Base-by-base conservation (phyloP, 2,329 filamentous ascomycete species). In the Exutisphaerella laricina region DNA sequence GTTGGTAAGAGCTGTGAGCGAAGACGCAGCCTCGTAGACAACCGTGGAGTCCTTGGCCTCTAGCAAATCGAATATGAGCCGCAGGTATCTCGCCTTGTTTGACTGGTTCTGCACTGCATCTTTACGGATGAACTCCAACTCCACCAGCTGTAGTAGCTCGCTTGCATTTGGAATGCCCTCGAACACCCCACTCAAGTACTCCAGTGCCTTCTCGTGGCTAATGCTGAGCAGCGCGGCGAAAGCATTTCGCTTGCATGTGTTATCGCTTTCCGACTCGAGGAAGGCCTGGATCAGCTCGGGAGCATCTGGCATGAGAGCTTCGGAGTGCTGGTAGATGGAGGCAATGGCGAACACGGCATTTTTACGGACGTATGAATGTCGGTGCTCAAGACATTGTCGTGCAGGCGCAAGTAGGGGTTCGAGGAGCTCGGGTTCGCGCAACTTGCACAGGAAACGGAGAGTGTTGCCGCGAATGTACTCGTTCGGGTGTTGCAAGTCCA, bases 391-490 rank as follows among this genome's bases (percentile, higher is more conserved):
- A 66, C 92, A 98, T 48, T 82, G 82, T 58, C 92, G 83, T 35
- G 89, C 88, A 12, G 92, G 94, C 29, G 90, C 94, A 31, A 98
- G 80, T 42, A 97, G 80, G 37, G 92, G 92, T 68, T 98, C 92
- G 56, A 98, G 89, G 51, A 98, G 81, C 70, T 98, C 92, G 39
- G 90, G 78, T 67, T 98, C 92, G 55, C 89, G 84, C 49, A 98
- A 78, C 73, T 98, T 98, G 76, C 85, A 92, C 47, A 98, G 80
- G 71, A 97, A 98, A 60, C 92, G 88, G 50, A 98, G 75, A n/a
- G 92, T 98, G 66, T 96, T 96, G 63, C 92, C 92, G 55, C 92
- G 82, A 55, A 98, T 89, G 69, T 95, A 98, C 75, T 98, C 92
- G 73, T 98, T 97, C 44, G 92, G 82, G 60, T 96, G 90, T 66